Base-by-base conservation (phyloP, 495 filamentous ascomycete species). In the Penicillium verhagenii region DNA sequence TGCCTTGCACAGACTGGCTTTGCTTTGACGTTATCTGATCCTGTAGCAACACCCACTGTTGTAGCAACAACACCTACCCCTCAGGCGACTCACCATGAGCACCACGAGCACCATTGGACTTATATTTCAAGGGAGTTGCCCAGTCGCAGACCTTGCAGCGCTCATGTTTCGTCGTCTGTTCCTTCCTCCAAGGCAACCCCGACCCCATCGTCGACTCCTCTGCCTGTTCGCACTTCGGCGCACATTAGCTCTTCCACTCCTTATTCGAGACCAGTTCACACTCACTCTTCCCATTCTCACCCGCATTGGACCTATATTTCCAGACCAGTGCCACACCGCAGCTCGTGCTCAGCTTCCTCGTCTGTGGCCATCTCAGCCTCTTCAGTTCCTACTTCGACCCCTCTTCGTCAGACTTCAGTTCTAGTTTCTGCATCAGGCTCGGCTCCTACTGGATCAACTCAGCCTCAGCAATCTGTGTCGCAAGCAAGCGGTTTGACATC, bases 271-370 rank as follows among this genome's bases (percentile, higher is more conserved):
- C n/a, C n/a, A n/a, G n/a, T n/a, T n/a, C n/a, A n/a, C n/a, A n/a
- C n/a, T n/a, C n/a, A n/a, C n/a, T n/a, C n/a, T n/a, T n/a, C n/a
- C n/a, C n/a, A n/a, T n/a, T n/a, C n/a, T n/a, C n/a, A n/a, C n/a
- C n/a, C n/a, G n/a, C 35, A 47, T 21, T 45, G 47, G 37, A 43
- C 18, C 19, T 43, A 37, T 45, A 52, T 7, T 21, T 13, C n/a
- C n/a, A n/a, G n/a, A 23, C 18, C 50, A 25, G 24, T 38, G 37
- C 35, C 50, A 9, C 50, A 43, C 20, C 37, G 24, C 38, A 52
- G 29, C 28, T n/a, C 21, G 7, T 42, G 37, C 29, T 39, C 39
- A 24, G 10, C 49, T 38, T 52, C 49, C 37, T 52, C 49, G n/a
- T 18, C 55, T 18, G 46, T 19, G 9, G 49, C 46, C 19, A 24